A percentile compares a stretch with the other conserved stretches of the same genome.
Conservation (phyloP, 306 rosid species). For the Albizia julibrissin region DNA sequence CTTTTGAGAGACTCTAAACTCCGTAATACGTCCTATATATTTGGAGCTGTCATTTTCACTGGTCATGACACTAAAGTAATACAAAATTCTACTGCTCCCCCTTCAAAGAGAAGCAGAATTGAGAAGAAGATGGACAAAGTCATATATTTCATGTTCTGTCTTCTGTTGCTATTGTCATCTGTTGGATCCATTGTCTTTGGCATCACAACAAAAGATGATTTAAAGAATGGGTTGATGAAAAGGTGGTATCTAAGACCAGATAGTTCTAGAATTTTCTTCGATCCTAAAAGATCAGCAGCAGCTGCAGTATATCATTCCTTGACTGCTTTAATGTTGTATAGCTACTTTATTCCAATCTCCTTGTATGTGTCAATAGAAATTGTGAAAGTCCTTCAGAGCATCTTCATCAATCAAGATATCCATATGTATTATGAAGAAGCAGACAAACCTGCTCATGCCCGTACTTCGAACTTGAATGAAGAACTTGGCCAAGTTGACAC, state of each 20-base stretch:
- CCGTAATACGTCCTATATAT: constrained; percentile 62
- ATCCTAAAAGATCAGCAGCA: constrained; percentile 45
- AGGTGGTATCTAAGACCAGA: constrained; percentile 79
- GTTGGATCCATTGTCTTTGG: constrained; percentile 66
- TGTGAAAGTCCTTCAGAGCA: constrained; percentile 70
- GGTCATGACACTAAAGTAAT: constrained; percentile 72
- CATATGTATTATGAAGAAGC: constrained; percentile 69
- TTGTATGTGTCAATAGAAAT: constrained; percentile 67
- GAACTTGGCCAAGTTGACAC: constrained; percentile 26
- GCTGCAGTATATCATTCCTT: constrained; percentile 62
- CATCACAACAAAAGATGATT: constrained; percentile 54
- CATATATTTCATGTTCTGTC: constrained; percentile 54
- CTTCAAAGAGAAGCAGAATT: constrained; percentile 70
- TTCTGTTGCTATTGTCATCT: constrained; percentile 51
- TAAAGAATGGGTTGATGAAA: constrained; percentile 50
- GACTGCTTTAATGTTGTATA: constrained; percentile 61
- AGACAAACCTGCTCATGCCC: constrained; percentile 74
- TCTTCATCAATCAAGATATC: constrained; percentile 35
- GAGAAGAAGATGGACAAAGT: constrained; percentile 71
- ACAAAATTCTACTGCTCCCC: constrained; percentile 77
- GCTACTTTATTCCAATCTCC: constrained; percentile 64
- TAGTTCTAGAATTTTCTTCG: constrained; percentile 53
- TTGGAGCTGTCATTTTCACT: constrained; percentile 64
- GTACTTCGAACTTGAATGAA: constrained; percentile 42
- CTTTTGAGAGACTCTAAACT: constrained; percentile 78